Base-by-base conservation (phyloP, 2,329 filamentous ascomycete species). In the Ophiostoma piceae region DNA sequence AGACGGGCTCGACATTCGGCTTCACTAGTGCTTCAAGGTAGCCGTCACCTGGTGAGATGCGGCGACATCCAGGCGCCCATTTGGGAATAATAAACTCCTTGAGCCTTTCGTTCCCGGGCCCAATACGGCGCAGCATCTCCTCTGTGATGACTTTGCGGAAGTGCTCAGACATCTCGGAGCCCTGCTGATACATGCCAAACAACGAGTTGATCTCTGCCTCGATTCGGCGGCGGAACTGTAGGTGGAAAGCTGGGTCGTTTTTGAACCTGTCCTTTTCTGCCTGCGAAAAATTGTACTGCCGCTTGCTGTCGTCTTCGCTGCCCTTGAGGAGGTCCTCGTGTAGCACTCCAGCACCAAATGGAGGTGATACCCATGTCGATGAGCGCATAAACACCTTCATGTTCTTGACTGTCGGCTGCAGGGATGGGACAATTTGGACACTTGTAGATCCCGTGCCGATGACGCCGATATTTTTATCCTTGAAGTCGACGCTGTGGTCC, bases 1-100 rank as follows among this genome's bases (percentile, higher is more conserved):
- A 78, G 29, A 82, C 77, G 7, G 79, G 78, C n/a, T 77, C 75
- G 8, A 84, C 81, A 68, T 86, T 84, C 29, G 79, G 76, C 71
- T 80, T 72, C 4, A 77, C 77, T 66, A 84, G 75, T n/a, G 79
- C 78, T 72, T 82, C 80, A 54, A 82, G 75, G 74, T 81, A 82
- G 9, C 80, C 79, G 69, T 80, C 78, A 1, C 80, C 81, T 1
- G 81, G 81, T 0, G 80, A 79, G 68, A 82, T 78, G 2, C 79
- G 79, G 69, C 77, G 77, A 75, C 77, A 82, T 8, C 83, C 83
- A 6, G 80, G 80, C 2, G 79, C 77, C 76, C 81, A 84, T 62
- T 75, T 77, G 16, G 80, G 80, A 8, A 88, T 79, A 70, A 80
- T 77, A 65, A 78, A 78, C 67, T 79, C 75, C 75, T 80, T 80